Base-by-base conservation (phyloP, 768 basidiomycete species). In the Xerocomus spinulosus region DNA sequence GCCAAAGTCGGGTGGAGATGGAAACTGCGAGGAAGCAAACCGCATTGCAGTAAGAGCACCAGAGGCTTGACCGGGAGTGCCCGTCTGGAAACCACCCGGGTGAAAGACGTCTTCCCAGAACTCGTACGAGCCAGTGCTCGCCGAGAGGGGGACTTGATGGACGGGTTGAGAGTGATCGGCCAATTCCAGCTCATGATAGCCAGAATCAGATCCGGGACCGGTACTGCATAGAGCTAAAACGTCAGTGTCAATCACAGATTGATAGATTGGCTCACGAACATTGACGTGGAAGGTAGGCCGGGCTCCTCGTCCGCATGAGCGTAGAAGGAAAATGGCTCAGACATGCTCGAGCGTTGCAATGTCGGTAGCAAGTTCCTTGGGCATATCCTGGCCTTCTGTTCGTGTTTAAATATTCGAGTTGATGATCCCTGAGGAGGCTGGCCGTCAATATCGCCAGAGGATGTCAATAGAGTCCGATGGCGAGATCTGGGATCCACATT, bases 221-320 rank as follows among this genome's bases (percentile, higher is more conserved):
- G 9, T 24, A 15, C 57, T 59, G 38, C n/a, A 41, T 46, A 23
- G 26, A 43, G 21, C 39, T 44, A 15, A 14, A 13, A 17, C 15
- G 51, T 61, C 33, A 61, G 47, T 21, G 5, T 21, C 30, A 13
- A 49, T 48, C 30, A 43, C 12, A 8, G 9, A 1, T 24, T 24
- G 35, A 39, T 26, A 6, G 20, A 35, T 37, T 29, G 36, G 35
- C 24, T 30, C 21, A 61, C 60, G 53, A 20, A 61, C 60, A 15
- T 28, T 21, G 44, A 26, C 12, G 28, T 24, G 9, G 37, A 47
- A 14, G 20, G 15, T 10, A 3, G 14, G 15, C 14, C 32, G n/a
- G 5, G n/a, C 25, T 30, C 12, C 12, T 42, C 33, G 14, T 32
- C 18, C 17, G 17, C 9, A 14, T 5, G 3, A 6, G 26, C 28